These are phyloP conservation scores for Alternaria ethzedia DNA, from an alignment of 2,329 filamentous ascomycete species.

Conservation along the genomic window DNA sequence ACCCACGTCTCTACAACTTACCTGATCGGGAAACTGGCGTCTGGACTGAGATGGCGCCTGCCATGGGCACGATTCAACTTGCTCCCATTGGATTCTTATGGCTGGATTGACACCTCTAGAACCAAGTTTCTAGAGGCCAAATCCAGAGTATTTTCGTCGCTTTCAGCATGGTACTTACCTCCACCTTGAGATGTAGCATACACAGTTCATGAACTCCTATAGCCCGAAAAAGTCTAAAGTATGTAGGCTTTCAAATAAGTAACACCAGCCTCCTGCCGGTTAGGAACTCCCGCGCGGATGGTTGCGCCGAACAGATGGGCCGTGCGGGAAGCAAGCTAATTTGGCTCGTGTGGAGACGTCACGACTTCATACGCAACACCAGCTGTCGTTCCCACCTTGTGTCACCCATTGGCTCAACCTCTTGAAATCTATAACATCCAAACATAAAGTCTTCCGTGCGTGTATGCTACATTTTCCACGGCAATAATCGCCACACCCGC, in stretches of 20 bases:
- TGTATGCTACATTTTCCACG: neutral
- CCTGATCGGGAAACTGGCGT: neutral
- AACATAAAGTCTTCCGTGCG: neutral
- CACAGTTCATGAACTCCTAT: neutral
- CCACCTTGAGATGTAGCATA: neutral
- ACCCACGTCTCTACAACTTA: neutral
- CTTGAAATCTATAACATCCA: neutral
- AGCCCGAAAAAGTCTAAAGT: neutral
- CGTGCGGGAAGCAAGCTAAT: constrained; percentile 9
- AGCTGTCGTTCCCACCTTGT: neutral
- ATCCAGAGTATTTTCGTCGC: neutral
- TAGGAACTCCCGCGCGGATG: neutral
- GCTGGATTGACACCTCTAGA: neutral
- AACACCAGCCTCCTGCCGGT: neutral
- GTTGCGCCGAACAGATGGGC: constrained; percentile 3
- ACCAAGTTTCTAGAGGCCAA: neutral
- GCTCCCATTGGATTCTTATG: neutral
- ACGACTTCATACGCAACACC: constrained; percentile 1
- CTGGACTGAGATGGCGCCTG: neutral
- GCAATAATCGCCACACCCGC: neutral
- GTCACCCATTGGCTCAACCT: neutral
- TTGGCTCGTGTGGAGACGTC: constrained; percentile 6
- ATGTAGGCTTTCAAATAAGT: neutral
- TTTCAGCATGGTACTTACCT: neutral
- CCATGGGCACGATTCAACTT: neutral